Evolutionary conservation across 345 rosid species (phyloP), one percentile per base, ranked within the genome.

Genomic region (Camelina sativa): DNA sequence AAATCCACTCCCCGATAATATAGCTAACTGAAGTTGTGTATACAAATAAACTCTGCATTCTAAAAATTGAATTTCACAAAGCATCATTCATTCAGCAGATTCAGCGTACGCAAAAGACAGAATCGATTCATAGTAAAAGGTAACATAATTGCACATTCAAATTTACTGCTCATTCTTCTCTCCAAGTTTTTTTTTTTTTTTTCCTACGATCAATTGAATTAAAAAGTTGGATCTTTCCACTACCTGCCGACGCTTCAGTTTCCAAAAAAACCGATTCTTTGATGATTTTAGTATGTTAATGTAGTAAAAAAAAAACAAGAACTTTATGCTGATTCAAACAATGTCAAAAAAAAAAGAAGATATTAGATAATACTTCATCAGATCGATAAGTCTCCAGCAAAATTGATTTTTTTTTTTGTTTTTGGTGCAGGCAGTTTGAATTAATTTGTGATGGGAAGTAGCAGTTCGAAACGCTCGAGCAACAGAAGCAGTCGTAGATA

Each of bases 401-500:
- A 25, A 22, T 56, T 54, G 28, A 20, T 4, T 22, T 50, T 0
- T 38, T 62, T 38, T 72, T 35, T 37, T 0, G 38, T 62, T 51
- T 72, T 20, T 20, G 1, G 22, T 20, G 22, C 2, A 69, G 76
- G 60, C 9, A n/a, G 23, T 51, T 57, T 16, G n/a, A 12, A 12
- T 25, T 7, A 15, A 25, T 72, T 8, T 25, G 41, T 69, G 69
- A 91, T 93, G 98, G 98, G 98, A 85, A 80, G 87, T 55, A 86
- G 81, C 76, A 78, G 85, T 76, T 93, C 97, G 7, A 91, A 80
- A 74, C 69, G 62, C 30, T 32, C 61, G 44, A 67, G 41, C 22
- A 50, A 41, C 53, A 38, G 62, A n/a, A 55, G 8, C 48, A 43
- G 67, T 75, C 25, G 4, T 2, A 59, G 40, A 8, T 20, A 57